These are phyloP conservation scores for Drechslerella dactyloides DNA, from an alignment of 2,329 filamentous ascomycete species.

Conservation along the genomic window DNA sequence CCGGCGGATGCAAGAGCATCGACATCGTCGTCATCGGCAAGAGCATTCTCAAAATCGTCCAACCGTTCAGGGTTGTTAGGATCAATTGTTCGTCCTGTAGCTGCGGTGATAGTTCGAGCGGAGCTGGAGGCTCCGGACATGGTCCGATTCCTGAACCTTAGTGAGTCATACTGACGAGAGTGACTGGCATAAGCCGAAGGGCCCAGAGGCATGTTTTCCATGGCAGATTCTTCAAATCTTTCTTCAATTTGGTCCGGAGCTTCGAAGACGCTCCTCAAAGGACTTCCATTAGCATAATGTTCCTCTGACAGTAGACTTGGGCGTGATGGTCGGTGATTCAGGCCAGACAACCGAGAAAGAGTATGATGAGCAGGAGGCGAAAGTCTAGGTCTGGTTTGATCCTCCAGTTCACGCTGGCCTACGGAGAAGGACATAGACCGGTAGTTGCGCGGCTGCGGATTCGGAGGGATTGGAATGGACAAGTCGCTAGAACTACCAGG, in stretches of 20 bases:
- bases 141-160: constrained; percentile 55
- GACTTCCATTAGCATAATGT: constrained; percentile 65
- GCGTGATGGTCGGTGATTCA: constrained; percentile 81
- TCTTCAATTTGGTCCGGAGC: constrained; percentile 70
- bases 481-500: constrained; percentile 66
- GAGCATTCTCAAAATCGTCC: constrained; percentile 54
- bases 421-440: constrained; percentile 97
- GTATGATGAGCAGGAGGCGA: constrained; percentile 62
- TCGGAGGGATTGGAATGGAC: constrained; percentile 83
- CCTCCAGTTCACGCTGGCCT: constrained; percentile 80
- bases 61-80: constrained; percentile 39
- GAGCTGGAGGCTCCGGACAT: constrained; percentile 54
- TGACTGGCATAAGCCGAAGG: constrained; percentile 62
- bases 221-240: constrained; percentile 64
- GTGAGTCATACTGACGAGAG: constrained; percentile 56
- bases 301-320: constrained; percentile 77
- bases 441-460: constrained; percentile 89
- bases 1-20: constrained; percentile 51
- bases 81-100: constrained; percentile 35
- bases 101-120: constrained; percentile 36
- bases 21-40: constrained; percentile 55
- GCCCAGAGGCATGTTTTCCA: constrained; percentile 70
- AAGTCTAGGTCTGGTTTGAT: constrained; percentile 55
- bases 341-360: constrained; percentile 66
- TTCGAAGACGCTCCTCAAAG: constrained; percentile 66